Conservation (phyloP, 2,329 filamentous ascomycete genomes). For the Corynespora cassiicola region DNA sequence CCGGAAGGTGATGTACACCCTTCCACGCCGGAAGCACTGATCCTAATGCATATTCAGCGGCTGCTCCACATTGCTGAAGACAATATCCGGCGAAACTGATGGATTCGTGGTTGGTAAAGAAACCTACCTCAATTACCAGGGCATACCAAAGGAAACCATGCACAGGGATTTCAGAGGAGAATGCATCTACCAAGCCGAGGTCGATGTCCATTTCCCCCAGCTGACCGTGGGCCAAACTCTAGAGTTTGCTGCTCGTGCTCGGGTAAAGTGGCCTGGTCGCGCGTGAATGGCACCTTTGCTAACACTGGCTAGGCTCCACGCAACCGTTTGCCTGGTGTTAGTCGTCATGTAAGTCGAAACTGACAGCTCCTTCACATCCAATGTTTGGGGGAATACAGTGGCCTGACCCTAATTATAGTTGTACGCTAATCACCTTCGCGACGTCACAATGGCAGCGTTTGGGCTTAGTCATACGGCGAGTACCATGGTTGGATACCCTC, state of each 20-base stretch:
- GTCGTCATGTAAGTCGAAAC: too few species aligned
- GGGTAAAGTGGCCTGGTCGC: constrained; percentile 59
- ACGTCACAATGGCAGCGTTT: constrained; percentile 74
- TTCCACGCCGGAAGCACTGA: background rate
- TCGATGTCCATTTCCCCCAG: constrained; percentile 80
- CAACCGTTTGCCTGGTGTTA: constrained; percentile 64
- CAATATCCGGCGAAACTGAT: constrained; percentile 77
- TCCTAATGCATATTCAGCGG: constrained; percentile 52
- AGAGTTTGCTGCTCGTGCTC: constrained; percentile 76
- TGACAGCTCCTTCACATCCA: too few species aligned
- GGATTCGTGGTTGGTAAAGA: constrained; percentile 72
- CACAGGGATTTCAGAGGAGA: constrained; percentile 76
- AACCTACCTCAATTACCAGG: constrained; percentile 67
- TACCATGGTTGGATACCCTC: too few species aligned
- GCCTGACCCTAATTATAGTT: too few species aligned
- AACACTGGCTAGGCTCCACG: constrained; percentile 47
- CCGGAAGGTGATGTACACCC: constrained; percentile 46
- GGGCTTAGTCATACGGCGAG: constrained; percentile 72
- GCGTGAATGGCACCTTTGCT: constrained; percentile 59
- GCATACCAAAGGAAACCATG: constrained; percentile 73
- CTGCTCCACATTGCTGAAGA: constrained; percentile 81
- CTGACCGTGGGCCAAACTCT: constrained; percentile 85
- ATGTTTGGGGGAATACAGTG: too few species aligned
- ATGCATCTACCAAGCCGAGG: constrained; percentile 80
- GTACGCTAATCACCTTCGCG: constrained; percentile 62